Conservation (phyloP, 2,329 filamentous ascomycete species). For the Hypoxylon sp. region DNA sequence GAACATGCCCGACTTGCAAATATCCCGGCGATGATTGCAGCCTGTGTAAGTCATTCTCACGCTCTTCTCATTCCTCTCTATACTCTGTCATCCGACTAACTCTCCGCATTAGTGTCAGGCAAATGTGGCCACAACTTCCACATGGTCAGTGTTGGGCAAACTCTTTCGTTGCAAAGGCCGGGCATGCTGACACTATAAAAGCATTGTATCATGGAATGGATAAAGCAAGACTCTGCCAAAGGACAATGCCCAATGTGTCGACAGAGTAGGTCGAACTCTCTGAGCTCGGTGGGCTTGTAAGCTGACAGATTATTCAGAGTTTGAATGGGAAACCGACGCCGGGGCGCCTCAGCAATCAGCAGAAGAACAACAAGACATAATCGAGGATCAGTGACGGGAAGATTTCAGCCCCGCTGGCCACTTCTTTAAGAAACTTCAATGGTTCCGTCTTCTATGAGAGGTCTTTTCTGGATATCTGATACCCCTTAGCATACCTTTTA, state of each 20-base stretch:
- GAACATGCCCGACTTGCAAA: slow-evolving; percentile 97
- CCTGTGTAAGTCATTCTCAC: slow-evolving; percentile 73
- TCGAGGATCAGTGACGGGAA: slow-evolving; percentile 32
- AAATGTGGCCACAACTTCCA: slow-evolving; percentile 99
- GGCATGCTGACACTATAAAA: slow-evolving; percentile 55
- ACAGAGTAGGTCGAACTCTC: slow-evolving; percentile 73
- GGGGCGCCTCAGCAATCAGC: slow-evolving; percentile 34
- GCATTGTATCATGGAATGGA: slow-evolving; percentile 98
- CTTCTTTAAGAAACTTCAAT: neutral
- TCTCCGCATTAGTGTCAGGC: slow-evolving; percentile 77
- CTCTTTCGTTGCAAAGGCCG: neutral
- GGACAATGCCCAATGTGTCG: slow-evolving; percentile 98
- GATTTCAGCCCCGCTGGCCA: neutral
- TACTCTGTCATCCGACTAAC: slow-evolving; percentile 28
- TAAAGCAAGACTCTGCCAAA: slow-evolving; percentile 92
- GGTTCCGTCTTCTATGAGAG: neutral
- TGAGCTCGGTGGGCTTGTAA: neutral
- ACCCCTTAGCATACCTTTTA: neutral
- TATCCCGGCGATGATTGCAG: slow-evolving; percentile 97
- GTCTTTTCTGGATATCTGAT: neutral
- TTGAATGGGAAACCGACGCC: slow-evolving; percentile 50
- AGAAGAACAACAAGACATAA: slow-evolving; percentile 42
- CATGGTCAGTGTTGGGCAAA: slow-evolving; percentile 78
- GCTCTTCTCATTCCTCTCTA: neutral
- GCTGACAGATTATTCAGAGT: slow-evolving; percentile 46